Evolutionary conservation across 2,329 filamentous ascomycete species (phyloP).

Genomic region (Claviceps pazoutovae): DNA sequence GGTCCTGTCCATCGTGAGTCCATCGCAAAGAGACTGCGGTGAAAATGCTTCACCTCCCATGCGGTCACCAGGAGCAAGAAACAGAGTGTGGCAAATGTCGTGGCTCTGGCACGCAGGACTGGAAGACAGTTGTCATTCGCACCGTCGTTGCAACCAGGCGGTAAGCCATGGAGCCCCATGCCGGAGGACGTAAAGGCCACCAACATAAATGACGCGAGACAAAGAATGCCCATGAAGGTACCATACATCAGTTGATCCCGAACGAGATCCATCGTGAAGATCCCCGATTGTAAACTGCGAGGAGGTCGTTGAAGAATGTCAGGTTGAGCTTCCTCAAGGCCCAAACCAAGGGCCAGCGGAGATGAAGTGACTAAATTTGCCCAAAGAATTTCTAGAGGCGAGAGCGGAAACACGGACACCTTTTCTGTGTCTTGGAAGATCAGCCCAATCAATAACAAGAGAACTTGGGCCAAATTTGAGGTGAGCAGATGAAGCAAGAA

Average conservation of each 20-base stretch:
- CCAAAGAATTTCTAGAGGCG: conserved; percentile 63
- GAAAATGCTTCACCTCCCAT: conserved; percentile 62
- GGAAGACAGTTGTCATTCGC: conserved; percentile 35
- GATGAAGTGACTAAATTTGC: conserved; percentile 63
- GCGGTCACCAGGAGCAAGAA: conserved; percentile 55
- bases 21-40: conserved; percentile 56
- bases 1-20: conserved; percentile 35
- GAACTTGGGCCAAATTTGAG: conserved; percentile 57
- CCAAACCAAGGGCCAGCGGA: conserved; percentile 57
- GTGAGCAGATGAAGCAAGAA: conserved; percentile 53
- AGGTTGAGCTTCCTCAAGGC: conserved; percentile 53
- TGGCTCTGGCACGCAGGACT: conserved; percentile 51
- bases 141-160: conserved; percentile 42
- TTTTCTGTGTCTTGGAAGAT: conserved; percentile 48
- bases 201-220: conserved; percentile 45
- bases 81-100: conserved; percentile 55
- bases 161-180: conserved; percentile 33
- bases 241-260: conserved; percentile 39
- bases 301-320: conserved; percentile 56
- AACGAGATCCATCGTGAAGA: conserved; percentile 28
- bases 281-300: conserved; percentile 42
- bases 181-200: conserved; percentile 39
- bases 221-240: conserved; percentile 46
- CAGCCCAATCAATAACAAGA: conserved; percentile 54
- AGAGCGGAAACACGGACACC: conserved; percentile 54